A percentile compares a stretch with the other conserved stretches of the same genome.
These are phyloP conservation scores for Cicer chorassanicum DNA, from an alignment of 306 rosid species.

Conservation along the genomic window DNA sequence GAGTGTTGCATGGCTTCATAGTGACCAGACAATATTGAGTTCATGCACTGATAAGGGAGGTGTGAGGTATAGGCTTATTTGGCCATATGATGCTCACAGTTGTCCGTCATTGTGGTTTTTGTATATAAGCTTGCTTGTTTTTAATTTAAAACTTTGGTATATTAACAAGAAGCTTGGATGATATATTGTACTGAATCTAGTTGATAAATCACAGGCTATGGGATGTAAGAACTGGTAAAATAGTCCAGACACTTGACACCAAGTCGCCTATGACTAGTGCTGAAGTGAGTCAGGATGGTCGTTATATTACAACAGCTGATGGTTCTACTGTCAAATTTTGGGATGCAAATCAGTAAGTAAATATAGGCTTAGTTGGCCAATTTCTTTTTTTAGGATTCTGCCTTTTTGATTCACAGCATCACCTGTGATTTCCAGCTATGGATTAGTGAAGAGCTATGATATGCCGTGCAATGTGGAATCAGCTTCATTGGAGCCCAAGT, in stretches of 20 bases:
- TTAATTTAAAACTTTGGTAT: slow-evolving; percentile 16
- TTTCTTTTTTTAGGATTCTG: slow-evolving; percentile 20
- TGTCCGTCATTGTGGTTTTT: slow-evolving; percentile 6
- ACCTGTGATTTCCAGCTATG: slow-evolving; percentile 64
- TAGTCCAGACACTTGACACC: slow-evolving; percentile 90
- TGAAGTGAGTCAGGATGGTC: slow-evolving; percentile 99
- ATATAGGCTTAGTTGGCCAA: not conserved
- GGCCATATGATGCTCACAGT: slow-evolving; percentile 27
- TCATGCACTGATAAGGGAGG: slow-evolving; percentile 97
- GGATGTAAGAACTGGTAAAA: slow-evolving; percentile 93
- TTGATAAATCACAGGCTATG: slow-evolving; percentile 68
- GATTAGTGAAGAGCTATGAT: slow-evolving; percentile 90
- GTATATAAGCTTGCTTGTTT: slow-evolving; percentile 18
- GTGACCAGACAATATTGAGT: slow-evolving; percentile 95
- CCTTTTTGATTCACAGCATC: slow-evolving; percentile 41
- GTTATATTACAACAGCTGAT: slow-evolving; percentile 94
- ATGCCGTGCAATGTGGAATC: slow-evolving; percentile 96
- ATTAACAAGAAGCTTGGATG: slow-evolving; percentile 6
- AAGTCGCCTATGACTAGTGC: slow-evolving; percentile 92
- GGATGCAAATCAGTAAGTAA: slow-evolving; percentile 95
- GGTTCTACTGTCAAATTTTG: slow-evolving; percentile 95
- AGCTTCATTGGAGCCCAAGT: slow-evolving; percentile 92
- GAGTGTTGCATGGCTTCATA: slow-evolving; percentile 95
- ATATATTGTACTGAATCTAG: slow-evolving; percentile 38
- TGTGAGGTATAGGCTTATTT: slow-evolving; percentile 66